Conservation (phyloP, 2,329 filamentous ascomycete species). For the Rhexocercosporidium sp. region DNA sequence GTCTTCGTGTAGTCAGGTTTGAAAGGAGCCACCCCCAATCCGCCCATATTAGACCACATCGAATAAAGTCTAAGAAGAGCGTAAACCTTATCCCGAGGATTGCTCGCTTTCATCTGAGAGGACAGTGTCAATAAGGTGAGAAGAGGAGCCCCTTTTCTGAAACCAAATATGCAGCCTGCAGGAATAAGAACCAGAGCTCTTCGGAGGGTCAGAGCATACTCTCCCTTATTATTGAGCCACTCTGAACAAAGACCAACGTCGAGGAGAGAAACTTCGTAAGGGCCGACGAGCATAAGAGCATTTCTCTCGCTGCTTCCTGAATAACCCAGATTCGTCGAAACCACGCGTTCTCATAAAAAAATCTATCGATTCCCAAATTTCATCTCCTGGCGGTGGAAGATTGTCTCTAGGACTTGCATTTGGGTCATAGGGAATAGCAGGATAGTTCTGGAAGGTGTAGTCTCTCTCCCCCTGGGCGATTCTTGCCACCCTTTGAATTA, state of each 20-base stretch:
- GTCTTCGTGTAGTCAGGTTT: slow-evolving; percentile 5
- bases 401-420: no score
- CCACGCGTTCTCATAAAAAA: slow-evolving; percentile 4
- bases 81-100: slow-evolving; percentile 4
- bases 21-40: not conserved
- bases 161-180: not conserved
- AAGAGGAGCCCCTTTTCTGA: not conserved
- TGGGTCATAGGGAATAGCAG: no score
- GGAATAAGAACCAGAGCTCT: not conserved
- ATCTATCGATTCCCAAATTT: not conserved
- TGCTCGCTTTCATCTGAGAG: not conserved
- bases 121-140: not conserved
- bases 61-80: not conserved
- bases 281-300: not conserved
- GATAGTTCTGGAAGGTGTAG: no score
- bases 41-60: not conserved
- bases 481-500: not conserved
- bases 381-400: not conserved
- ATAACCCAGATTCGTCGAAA: slow-evolving; percentile 12
- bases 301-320: slow-evolving; percentile 11
- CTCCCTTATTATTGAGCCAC: not conserved
- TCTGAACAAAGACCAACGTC: not conserved
- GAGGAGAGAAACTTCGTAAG: not conserved
- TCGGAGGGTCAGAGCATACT: not conserved
- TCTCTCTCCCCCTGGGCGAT: no score